These are phyloP conservation scores for Neurospora tetrasperma DNA, from an alignment of 495 filamentous ascomycete genomes.

Conservation along the genomic window DNA sequence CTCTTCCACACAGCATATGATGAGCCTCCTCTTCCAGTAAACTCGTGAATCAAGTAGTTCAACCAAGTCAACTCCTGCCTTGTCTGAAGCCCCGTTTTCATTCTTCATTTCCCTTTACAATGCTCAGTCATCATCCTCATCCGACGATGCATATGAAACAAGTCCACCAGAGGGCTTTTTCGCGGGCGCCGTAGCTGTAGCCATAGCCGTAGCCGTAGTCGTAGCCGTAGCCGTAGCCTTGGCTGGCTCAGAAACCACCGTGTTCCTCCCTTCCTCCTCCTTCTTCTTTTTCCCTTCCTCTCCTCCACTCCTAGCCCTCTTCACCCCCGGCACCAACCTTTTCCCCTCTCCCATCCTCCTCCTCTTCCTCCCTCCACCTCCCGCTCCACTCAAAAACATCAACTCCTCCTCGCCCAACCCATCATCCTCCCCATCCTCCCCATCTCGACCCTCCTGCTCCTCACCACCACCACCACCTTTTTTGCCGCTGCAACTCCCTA, in stretches of 20 bases:
- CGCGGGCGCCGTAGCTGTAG: not conserved
- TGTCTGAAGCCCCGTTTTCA: not conserved
- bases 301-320: conserved; percentile 12
- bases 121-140: conserved; percentile 19
- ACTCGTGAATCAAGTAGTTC: not conserved
- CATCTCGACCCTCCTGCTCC: too few relatives aligned
- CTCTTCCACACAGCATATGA: not conserved
- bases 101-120: not conserved
- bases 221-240: not conserved
- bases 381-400: not conserved
- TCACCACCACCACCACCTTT: conserved; percentile 14
- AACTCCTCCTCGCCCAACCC: conserved; percentile 3
- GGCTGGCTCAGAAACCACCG: conserved; percentile 8
- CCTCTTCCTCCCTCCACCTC: conserved; percentile 3
- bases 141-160: conserved; percentile 22
- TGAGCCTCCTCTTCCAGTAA: conserved; percentile 2
- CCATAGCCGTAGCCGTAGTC: not conserved
- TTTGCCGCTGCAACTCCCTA: conserved; percentile 42
- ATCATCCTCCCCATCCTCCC: conserved; percentile 9
- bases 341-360: not conserved
- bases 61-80: not conserved
- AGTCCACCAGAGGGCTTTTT: conserved; percentile 15
- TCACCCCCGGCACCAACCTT: conserved; percentile 4
- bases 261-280: not conserved
- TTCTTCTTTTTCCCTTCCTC: not conserved